Percentiles rank a stretch among this genome's conserved stretches.
These are phyloP conservation scores for Iris macrosiphon DNA, from an alignment of 106 monocot species.

Conservation along the genomic window DNA sequence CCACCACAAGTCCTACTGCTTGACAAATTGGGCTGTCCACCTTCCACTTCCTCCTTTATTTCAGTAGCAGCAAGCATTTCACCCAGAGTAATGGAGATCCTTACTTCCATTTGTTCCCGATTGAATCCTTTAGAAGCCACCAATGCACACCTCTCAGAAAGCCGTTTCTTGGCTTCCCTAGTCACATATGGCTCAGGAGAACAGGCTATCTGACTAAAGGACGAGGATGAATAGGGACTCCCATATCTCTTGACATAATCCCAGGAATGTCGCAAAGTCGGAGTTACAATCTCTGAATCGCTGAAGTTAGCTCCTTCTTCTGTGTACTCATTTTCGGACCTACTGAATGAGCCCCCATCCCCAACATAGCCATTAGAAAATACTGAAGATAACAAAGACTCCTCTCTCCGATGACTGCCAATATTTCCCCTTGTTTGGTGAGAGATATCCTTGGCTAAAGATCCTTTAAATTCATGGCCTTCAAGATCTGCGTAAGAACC, in stretches of 20 bases:
- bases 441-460: conserved; percentile 42
- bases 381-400: conserved; percentile 48
- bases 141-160: conserved; percentile 67
- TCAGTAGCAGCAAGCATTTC: conserved; percentile 67
- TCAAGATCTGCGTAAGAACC: too few species aligned
- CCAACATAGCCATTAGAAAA: conserved; percentile 52
- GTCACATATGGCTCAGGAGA: conserved; percentile 64
- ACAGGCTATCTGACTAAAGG: conserved; percentile 28
- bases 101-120: conserved; percentile 33
- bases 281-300: conserved; percentile 42
- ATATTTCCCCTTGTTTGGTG: conserved; percentile 32
- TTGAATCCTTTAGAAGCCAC: conserved; percentile 22
- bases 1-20: conserved; percentile 20
- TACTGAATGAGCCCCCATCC: conserved; percentile 52
- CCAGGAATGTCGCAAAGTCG: conserved; percentile 46
- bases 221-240: conserved; percentile 47
- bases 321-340: conserved; percentile 44
- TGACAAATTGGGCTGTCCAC: conserved; percentile 6
- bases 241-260: conserved; percentile 24
- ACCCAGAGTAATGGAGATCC: conserved; percentile 67
- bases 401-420: conserved; percentile 13
- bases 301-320: conserved; percentile 37
- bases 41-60: conserved; percentile 38
- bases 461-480: conserved; percentile 12
- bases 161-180: conserved; percentile 70